Percentiles rank a stretch among this genome's conserved stretches.
Conservation (phyloP, 192 early-diverging fungal species). For the Dimargaris cristalligena region DNA sequence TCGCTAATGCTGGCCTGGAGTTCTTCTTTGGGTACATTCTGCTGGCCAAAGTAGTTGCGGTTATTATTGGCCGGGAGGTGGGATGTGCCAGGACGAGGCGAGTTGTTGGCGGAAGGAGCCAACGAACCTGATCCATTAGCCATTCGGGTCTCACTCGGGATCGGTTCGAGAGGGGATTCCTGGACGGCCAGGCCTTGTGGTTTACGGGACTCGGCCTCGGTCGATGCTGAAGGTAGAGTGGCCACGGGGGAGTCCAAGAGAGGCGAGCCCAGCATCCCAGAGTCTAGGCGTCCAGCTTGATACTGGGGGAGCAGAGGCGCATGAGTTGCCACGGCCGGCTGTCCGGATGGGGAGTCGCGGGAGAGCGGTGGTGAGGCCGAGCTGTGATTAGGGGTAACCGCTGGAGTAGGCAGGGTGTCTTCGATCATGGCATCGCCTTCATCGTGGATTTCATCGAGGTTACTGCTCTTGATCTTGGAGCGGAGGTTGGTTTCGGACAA, state of each 20-base stretch:
- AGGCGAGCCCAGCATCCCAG: neutral
- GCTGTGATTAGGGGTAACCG: neutral
- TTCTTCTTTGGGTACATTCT: neutral
- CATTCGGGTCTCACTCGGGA: neutral
- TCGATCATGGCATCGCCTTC: neutral
- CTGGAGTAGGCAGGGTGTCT: neutral
- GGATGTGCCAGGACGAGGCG: neutral
- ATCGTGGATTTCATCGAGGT: neutral
- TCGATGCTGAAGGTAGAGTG: neutral
- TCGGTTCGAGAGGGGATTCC: slow-evolving; percentile 3
- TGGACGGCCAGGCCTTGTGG: neutral
- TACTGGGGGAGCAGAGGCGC: neutral
- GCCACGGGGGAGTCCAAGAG: slow-evolving; percentile 4
- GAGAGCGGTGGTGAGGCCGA: neutral
- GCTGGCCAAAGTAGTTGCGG: neutral
- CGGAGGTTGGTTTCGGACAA: slow-evolving; percentile 1
- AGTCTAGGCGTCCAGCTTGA: neutral
- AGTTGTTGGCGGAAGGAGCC: neutral
- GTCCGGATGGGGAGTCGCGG: neutral
- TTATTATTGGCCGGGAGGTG: neutral
- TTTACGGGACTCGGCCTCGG: slow-evolving; percentile 3
- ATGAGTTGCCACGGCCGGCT: neutral
- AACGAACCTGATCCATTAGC: neutral
- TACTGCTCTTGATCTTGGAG: slow-evolving; percentile 4
- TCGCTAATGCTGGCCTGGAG: neutral